A percentile compares a stretch with the other conserved stretches of the same genome.
Conservation (phyloP, 2,329 filamentous ascomycete genomes). For the Cercospora berteroae region DNA sequence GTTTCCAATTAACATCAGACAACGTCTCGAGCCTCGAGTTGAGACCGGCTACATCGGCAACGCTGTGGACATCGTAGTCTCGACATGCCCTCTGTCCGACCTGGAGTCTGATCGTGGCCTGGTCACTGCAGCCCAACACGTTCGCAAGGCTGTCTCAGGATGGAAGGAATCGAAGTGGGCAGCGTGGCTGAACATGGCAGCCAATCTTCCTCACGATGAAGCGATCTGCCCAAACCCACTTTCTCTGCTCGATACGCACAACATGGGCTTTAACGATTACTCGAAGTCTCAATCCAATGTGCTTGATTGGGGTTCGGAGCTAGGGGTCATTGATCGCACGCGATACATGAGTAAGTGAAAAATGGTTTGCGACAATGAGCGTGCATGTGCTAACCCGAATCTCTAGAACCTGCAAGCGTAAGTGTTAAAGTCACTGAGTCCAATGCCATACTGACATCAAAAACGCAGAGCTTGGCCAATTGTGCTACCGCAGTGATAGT, state of each 20-base stretch:
- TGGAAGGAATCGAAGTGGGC: conserved; percentile 16
- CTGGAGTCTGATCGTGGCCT: conserved; percentile 14
- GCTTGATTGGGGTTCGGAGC: conserved; percentile 18
- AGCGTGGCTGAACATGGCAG: conserved; percentile 19
- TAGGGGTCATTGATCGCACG: conserved; percentile 16
- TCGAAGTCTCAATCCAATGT: conserved; percentile 19
- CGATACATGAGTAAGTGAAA: conserved; percentile 17
- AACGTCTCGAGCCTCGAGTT: conserved; percentile 17
- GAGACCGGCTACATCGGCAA: conserved; percentile 21
- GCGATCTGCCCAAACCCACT: conserved; percentile 22
- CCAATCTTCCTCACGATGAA: conserved; percentile 15
- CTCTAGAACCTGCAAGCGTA: conserved; percentile 4
- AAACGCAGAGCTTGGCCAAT: conserved; percentile 9
- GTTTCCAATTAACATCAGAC: conserved; percentile 22
- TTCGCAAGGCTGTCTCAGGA: conserved; percentile 18
- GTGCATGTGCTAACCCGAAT: background rate
- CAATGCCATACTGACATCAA: background rate
- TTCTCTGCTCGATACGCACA: conserved; percentile 17
- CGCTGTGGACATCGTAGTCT: conserved; percentile 17
- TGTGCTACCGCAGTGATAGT: conserved; percentile 22
- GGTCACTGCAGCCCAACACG: conserved; percentile 12
- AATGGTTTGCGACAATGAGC: background rate
- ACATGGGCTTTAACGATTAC: conserved; percentile 24
- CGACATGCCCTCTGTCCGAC: conserved; percentile 1
- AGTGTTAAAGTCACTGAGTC: background rate